Percentiles rank a stretch among this genome's conserved stretches.
Conservation (phyloP, 2,329 filamentous ascomycete genomes). For the Pseudogymnoascus sp. region DNA sequence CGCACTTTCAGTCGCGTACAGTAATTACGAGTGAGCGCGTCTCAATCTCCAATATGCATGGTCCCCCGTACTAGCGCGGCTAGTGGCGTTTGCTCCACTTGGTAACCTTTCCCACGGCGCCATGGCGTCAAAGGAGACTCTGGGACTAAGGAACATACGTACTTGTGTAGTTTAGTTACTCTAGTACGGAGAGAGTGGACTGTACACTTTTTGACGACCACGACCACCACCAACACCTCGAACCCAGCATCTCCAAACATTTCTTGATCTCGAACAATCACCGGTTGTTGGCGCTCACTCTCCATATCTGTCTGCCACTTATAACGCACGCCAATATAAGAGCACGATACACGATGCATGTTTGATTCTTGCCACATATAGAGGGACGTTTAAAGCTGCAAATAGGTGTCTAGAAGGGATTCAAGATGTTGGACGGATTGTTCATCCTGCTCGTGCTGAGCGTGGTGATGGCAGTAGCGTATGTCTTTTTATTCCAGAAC, state of each 20-base stretch:
- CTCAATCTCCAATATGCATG: slow-evolving; percentile 3
- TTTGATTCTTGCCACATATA: slow-evolving; percentile 1
- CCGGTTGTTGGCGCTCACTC: background rate
- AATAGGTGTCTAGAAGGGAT: slow-evolving; percentile 11
- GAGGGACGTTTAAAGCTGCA: background rate
- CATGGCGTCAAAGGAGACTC: background rate
- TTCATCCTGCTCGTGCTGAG: slow-evolving; percentile 29
- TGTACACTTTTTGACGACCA: background rate
- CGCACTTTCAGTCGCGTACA: background rate
- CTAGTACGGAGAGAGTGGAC: background rate
- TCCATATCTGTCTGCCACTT: background rate
- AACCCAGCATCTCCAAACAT: background rate
- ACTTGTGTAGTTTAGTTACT: background rate
- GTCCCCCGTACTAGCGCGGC: slow-evolving; percentile 1
- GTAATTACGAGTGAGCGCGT: background rate
- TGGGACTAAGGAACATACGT: slow-evolving; percentile 1
- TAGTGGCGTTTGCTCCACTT: slow-evolving; percentile 1
- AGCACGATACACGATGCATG: background rate
- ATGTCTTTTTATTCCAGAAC: slow-evolving; percentile 24
- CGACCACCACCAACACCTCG: background rate
- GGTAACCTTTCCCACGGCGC: background rate
- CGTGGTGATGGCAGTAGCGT: slow-evolving; percentile 51
- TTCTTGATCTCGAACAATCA: background rate
- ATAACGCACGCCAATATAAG: background rate
- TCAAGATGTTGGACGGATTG: slow-evolving; percentile 29